Base-by-base conservation (phyloP, 2,329 filamentous ascomycete species). In the Fusarium keratoplasticum region DNA sequence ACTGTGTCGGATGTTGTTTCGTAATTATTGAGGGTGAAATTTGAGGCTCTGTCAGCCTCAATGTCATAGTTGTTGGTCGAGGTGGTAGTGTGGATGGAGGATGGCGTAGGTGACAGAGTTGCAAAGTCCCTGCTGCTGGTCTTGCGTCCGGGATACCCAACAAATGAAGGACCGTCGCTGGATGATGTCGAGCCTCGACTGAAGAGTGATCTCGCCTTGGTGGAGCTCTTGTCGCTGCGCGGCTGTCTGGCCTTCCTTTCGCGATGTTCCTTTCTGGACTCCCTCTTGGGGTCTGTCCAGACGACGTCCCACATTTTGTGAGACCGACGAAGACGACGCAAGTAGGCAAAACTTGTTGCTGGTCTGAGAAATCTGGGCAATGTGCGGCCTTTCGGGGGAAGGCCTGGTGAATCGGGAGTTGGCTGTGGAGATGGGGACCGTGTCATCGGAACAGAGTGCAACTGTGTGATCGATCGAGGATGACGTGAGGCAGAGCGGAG, bases 281-380 rank as follows among this genome's bases (percentile, higher is more conserved):
- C 74, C 52, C 66, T 66, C 25, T 61, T 14, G 64, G 69, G 60
- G 44, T 68, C 27, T 11, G 57, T 70, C 74, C 74, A 76, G 20
- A 59, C 70, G 35, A 71, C 72, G 16, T 76, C 72, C 74, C 74
- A 76, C 74, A 76, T 76, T 20, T 58, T 76, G 27, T 36, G 20
- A 14, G 36, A 59, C 64, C 22, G 16, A 52, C 64, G 60, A 7
- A 50, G 57, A 63, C 27, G 16, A 52, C 64, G 60, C 7, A 64
- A 64, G 47, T 73, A 27, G 13, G 64, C 61, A 11, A 69, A 42
- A 20, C 62, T 67, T 2, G 59, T 71, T 13, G 71, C 36, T 18
- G 71, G 71, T 10, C 70, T 73, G 42, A 68, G 63, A 14, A 73
- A 36, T 27, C 67, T 63, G n/a, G 67, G 50, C 31, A 27, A 50